These are phyloP conservation scores for Knoxdaviesia proteae DNA, from an alignment of 2,329 filamentous ascomycete genomes.

Conservation along the genomic window DNA sequence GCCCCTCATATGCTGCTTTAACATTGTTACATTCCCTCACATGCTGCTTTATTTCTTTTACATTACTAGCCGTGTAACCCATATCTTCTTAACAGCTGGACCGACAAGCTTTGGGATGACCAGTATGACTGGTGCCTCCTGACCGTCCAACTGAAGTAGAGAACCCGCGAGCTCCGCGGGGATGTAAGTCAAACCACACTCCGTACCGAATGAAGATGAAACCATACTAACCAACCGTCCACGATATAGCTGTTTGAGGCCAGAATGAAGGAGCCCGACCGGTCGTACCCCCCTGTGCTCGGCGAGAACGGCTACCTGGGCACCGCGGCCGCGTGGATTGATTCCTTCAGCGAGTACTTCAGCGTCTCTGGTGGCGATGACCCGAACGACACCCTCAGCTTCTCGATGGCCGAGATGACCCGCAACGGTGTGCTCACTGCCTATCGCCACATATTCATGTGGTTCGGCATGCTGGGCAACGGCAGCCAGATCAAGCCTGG, in stretches of 20 bases:
- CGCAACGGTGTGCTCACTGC: not conserved
- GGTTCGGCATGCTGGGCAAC: constrained; percentile 10
- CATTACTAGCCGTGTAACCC: no score
- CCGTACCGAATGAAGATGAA: no score
- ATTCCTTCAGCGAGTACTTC: constrained; percentile 1
- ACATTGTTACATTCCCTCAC: not conserved
- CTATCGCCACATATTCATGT: constrained; percentile 1
- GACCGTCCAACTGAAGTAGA: constrained; percentile 10
- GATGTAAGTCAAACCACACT: not conserved
- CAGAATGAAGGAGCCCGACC: constrained; percentile 16
- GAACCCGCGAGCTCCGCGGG: constrained; percentile 11
- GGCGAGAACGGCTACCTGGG: constrained; percentile 19
- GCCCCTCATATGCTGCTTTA: constrained; percentile 4
- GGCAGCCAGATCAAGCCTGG: constrained; percentile 9
- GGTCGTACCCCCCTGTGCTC: constrained; percentile 18
- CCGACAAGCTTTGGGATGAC: constrained; percentile 3
- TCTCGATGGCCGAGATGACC: constrained; percentile 7
- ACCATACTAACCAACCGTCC: not conserved
- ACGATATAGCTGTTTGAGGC: constrained; percentile 16
- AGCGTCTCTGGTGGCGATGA: constrained; percentile 8
- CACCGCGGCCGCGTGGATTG: constrained; percentile 9
- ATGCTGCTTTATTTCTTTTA: constrained; percentile 1
- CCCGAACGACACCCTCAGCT: constrained; percentile 8
- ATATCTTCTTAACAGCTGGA: no score
- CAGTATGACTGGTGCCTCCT: constrained; percentile 6